A percentile compares a stretch with the other conserved stretches of the same genome.
Evolutionary conservation across 192 early-diverging fungal genomes (phyloP).

Genomic region (Umbelopsis sp.): DNA sequence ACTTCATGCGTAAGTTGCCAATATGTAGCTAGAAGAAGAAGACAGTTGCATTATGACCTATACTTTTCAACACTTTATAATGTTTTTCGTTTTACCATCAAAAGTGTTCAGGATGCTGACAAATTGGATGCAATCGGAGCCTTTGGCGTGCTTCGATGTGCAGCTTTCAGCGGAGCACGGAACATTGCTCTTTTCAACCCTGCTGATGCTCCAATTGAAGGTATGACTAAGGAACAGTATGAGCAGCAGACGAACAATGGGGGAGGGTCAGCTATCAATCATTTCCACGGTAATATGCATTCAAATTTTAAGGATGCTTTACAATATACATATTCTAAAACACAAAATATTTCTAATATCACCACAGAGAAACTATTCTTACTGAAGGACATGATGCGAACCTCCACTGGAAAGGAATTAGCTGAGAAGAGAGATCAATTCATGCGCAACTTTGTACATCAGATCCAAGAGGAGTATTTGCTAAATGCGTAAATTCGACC

Average conservation of each 20-base stretch:
- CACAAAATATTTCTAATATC: too few species aligned
- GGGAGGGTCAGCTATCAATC: slow-evolving; percentile 59
- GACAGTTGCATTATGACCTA: too few species aligned
- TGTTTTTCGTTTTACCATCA: neutral
- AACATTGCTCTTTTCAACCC: slow-evolving; percentile 60
- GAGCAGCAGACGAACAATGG: slow-evolving; percentile 47
- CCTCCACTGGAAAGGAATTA: slow-evolving; percentile 50
- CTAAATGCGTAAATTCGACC: neutral
- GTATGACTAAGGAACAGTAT: slow-evolving; percentile 66
- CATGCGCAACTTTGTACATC: slow-evolving; percentile 58
- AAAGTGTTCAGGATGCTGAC: slow-evolving; percentile 73
- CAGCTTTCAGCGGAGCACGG: slow-evolving; percentile 68
- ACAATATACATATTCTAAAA: too few species aligned
- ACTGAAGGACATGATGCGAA: slow-evolving; percentile 68
- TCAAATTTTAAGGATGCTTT: too few species aligned
- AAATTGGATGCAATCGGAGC: slow-evolving; percentile 75
- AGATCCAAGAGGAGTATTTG: slow-evolving; percentile 56
- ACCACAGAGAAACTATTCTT: slow-evolving; percentile 65
- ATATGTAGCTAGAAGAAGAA: too few species aligned
- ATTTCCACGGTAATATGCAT: slow-evolving; percentile 60
- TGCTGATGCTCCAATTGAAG: slow-evolving; percentile 43
- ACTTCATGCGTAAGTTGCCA: slow-evolving; percentile 52
- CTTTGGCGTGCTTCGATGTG: slow-evolving; percentile 73
- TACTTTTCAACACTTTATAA: too few species aligned
- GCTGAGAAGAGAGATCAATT: slow-evolving; percentile 58